phyloP scores from a whole-genome alignment of 139 green algal species.

The Coccomyxa sp. region DNA sequence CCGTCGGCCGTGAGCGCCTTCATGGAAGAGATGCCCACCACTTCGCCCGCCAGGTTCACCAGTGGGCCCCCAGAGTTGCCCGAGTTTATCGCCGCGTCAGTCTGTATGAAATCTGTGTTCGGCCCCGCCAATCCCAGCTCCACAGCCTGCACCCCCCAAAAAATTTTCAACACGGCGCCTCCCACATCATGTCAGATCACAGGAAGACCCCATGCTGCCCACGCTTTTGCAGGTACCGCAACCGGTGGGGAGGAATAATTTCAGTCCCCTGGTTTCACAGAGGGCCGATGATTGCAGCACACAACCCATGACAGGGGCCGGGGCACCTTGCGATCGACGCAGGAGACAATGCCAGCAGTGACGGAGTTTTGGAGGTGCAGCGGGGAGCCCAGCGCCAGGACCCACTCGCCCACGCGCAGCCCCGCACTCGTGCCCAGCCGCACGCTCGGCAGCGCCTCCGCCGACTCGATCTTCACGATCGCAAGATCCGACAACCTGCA shows the following conservation, averaged over 20 bases:
- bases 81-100: constrained; percentile 53
- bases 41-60: constrained; percentile 64
- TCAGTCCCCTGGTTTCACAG: not conserved
- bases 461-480: constrained; percentile 48
- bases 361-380: constrained; percentile 72
- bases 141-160: constrained; percentile 17
- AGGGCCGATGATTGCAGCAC: no score
- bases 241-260: not conserved
- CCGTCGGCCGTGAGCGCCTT: constrained; percentile 66
- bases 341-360: constrained; percentile 66
- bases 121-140: constrained; percentile 63
- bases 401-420: constrained; percentile 70
- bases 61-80: constrained; percentile 64
- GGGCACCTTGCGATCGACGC: constrained; percentile 58
- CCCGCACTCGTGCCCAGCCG: constrained; percentile 37
- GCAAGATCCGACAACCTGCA: constrained; percentile 59
- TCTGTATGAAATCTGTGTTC: constrained; percentile 70
- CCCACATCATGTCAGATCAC: not conserved
- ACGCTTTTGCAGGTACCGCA: not conserved
- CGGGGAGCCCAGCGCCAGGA: constrained; percentile 70
- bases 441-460: constrained; percentile 37
- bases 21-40: constrained; percentile 67
- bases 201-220: not conserved
- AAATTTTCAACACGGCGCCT: not conserved
- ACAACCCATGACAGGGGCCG: no score